Percentiles rank a stretch among this genome's conserved stretches.
These are phyloP conservation scores for Atractiella rhizophila DNA, from an alignment of 768 basidiomycete genomes.

Conservation along the genomic window DNA sequence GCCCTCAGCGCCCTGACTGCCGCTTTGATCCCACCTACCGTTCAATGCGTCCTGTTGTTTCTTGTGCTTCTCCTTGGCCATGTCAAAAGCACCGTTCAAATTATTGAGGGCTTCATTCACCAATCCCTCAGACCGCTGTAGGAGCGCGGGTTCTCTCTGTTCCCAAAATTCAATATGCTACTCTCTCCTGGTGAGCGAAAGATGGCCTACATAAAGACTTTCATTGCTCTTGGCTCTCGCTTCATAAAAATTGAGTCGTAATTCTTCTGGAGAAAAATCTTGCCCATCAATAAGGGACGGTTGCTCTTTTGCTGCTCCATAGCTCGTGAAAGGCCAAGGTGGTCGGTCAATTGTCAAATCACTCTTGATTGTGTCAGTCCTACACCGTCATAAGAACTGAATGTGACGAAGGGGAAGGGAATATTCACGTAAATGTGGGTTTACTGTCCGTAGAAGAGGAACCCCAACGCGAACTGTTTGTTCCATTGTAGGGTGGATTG, in stretches of 20 bases:
- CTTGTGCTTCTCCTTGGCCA: conserved; percentile 3
- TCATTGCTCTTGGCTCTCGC: conserved; percentile 3
- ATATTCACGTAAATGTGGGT: no score
- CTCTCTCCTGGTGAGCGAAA: background rate
- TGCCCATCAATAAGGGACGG: conserved; percentile 5
- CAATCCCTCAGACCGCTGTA: background rate
- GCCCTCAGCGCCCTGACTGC: conserved; percentile 3
- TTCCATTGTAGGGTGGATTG: no score
- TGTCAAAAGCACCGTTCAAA: background rate
- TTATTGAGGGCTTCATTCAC: conserved; percentile 3
- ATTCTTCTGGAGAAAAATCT: conserved; percentile 6
- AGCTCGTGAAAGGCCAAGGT: conserved; percentile 2
- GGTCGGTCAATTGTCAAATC: conserved; percentile 6
- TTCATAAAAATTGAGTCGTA: conserved; percentile 2
- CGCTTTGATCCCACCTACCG: no score
- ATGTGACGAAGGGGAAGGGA: no score
- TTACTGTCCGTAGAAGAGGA: no score
- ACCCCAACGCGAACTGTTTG: no score
- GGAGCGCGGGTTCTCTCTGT: background rate
- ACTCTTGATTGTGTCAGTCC: conserved; percentile 6
- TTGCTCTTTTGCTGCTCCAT: conserved; percentile 5
- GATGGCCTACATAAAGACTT: background rate
- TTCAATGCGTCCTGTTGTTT: no score
- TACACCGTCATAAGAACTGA: no score
- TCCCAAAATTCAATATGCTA: background rate